Evolutionary conservation across 164 flowering plant genomes (phyloP).

Genomic region (Piper longum): DNA sequence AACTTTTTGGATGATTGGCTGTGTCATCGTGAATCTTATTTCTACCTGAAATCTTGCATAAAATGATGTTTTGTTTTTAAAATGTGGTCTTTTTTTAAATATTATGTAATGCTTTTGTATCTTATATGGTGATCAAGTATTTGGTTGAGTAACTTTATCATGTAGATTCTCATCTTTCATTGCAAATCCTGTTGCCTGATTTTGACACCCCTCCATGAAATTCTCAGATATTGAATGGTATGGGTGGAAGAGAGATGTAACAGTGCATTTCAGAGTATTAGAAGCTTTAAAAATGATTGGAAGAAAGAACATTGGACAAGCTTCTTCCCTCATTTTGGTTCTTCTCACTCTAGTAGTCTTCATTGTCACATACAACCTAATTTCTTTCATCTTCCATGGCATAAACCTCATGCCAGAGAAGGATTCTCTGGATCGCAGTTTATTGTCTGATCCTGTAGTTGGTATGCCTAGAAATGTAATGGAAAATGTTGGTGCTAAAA

Average conservation of each 20-base stretch:
- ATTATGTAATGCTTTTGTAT: too few species aligned
- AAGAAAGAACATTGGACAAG: constrained; percentile 22
- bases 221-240: neutral
- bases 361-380: constrained; percentile 51
- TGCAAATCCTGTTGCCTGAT: too few species aligned
- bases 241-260: neutral
- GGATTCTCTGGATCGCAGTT: constrained; percentile 9
- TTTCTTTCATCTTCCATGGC: constrained; percentile 28
- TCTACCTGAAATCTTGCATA: too few species aligned
- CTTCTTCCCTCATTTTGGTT: constrained; percentile 30
- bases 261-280: neutral
- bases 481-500: constrained; percentile 11
- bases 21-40: too few species aligned
- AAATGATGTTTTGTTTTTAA: too few species aligned
- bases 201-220: too few species aligned
- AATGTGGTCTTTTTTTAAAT: too few species aligned
- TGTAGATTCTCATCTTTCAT: too few species aligned
- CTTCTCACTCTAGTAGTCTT: constrained; percentile 38
- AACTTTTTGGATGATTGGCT: too few species aligned
- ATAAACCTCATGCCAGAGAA: constrained; percentile 11
- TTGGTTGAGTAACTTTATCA: too few species aligned
- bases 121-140: too few species aligned
- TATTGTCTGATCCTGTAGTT: constrained; percentile 37
- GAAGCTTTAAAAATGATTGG: neutral
- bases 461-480: constrained; percentile 40